These are phyloP conservation scores for Perilla frutescens DNA, from an alignment of 257 asterid species.

Conservation along the genomic window DNA sequence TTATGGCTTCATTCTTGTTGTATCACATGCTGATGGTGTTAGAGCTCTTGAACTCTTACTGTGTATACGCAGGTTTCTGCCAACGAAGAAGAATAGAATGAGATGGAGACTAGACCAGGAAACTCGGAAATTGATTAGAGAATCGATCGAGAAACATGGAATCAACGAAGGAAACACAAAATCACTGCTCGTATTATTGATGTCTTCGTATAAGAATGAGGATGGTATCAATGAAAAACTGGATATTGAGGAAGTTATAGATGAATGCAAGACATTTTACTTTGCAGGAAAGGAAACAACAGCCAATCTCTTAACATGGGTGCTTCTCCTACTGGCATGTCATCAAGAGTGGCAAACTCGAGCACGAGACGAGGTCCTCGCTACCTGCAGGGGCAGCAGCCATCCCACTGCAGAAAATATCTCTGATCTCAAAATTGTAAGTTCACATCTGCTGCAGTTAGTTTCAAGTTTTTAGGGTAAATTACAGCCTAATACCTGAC, in stretches of 20 bases:
- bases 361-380: conserved; percentile 64
- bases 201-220: conserved; percentile 37
- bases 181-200: conserved; percentile 34
- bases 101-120: conserved; percentile 63
- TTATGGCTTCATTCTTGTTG: too few relatives aligned
- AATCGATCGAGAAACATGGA: conserved; percentile 42
- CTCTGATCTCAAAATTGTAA: conserved; percentile 40
- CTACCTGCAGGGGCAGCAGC: conserved; percentile 35
- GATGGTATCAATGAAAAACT: conserved; percentile 59
- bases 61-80: conserved; percentile 52
- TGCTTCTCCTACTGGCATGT: conserved; percentile 62
- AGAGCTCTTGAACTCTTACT: not conserved
- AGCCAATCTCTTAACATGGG: conserved; percentile 71
- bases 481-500: too few relatives aligned
- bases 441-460: conserved; percentile 1
- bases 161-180: conserved; percentile 38
- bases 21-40: too few relatives aligned
- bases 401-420: conserved; percentile 41
- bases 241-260: conserved; percentile 54
- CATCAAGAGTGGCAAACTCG: conserved; percentile 73
- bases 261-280: conserved; percentile 81
- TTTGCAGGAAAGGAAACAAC: conserved; percentile 84
- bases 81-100: conserved; percentile 61
- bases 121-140: conserved; percentile 55
- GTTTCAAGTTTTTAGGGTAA: not conserved